Evolutionary conservation across 768 basidiomycete species (phyloP).

Genomic region (Pholiota molesta): DNA sequence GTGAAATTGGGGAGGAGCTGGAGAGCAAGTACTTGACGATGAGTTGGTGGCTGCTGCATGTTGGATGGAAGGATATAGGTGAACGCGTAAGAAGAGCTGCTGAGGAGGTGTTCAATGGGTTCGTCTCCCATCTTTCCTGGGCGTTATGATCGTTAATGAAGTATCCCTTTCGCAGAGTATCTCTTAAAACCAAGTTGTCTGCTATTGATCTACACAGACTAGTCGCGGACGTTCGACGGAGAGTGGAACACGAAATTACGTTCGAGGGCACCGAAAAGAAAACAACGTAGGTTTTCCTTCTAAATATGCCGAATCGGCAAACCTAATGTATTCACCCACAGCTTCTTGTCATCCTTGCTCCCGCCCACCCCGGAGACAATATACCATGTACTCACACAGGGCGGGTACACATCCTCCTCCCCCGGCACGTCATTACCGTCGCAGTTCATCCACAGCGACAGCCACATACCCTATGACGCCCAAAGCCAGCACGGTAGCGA

Average conservation of each 20-base stretch:
- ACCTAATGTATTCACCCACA: conserved; percentile 26
- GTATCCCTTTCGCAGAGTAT: conserved; percentile 57
- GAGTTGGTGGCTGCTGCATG: conserved; percentile 92
- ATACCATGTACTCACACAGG: conserved; percentile 68
- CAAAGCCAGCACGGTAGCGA: conserved; percentile 3
- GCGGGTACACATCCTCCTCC: conserved; percentile 44
- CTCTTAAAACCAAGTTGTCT: conserved; percentile 77
- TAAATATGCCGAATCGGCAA: conserved; percentile 4
- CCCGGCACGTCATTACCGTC: not conserved
- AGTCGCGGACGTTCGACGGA: conserved; percentile 71
- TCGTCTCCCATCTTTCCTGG: conserved; percentile 28
- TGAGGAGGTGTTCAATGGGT: conserved; percentile 86
- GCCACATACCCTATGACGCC: too few species aligned
- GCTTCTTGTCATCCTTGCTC: conserved; percentile 75
- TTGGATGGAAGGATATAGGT: conserved; percentile 87
- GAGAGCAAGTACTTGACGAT: conserved; percentile 84
- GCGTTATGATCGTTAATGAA: not conserved
- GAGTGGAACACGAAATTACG: conserved; percentile 74
- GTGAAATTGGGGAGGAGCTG: conserved; percentile 58
- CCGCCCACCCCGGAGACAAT: conserved; percentile 75
- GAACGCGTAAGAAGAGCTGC: conserved; percentile 74
- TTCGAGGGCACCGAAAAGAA: conserved; percentile 61
- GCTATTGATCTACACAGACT: conserved; percentile 69
- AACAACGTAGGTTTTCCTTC: conserved; percentile 47
- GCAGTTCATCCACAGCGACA: not conserved